Evolutionary conservation across 1,139 yeast genomes (phyloP).

Genomic region (Yamadazyma dushanensis): DNA sequence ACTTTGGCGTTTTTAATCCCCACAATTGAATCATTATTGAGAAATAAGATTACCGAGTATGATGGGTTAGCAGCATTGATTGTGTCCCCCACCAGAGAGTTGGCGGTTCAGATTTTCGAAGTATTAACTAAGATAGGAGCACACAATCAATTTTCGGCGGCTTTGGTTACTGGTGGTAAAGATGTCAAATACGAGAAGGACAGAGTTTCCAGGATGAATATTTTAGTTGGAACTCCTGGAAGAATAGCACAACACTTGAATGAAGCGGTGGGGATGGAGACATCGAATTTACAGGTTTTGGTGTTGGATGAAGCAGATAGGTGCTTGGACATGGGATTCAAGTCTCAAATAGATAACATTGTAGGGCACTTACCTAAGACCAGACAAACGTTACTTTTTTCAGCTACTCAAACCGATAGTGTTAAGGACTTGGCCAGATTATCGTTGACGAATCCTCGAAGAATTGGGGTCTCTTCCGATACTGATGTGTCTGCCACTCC

Average conservation of each 20-base stretch:
- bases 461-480: conserved; percentile 63
- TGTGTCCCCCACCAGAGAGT: conserved; percentile 90
- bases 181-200: conserved; percentile 87
- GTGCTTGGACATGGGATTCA: conserved; percentile 95
- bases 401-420: conserved; percentile 92
- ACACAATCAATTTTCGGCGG: conserved; percentile 82
- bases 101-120: conserved; percentile 92
- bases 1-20: conserved; percentile 92
- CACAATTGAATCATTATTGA: conserved; percentile 66
- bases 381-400: conserved; percentile 85
- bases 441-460: conserved; percentile 76
- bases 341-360: conserved; percentile 82
- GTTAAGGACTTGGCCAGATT: conserved; percentile 87
- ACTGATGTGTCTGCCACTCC: conserved; percentile 67
- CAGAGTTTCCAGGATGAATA: conserved; percentile 79
- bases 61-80: conserved; percentile 95
- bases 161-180: conserved; percentile 95
- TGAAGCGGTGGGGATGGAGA: conserved; percentile 84
- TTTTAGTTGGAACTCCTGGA: conserved; percentile 95
- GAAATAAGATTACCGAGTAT: conserved; percentile 76
- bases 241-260: conserved; percentile 92
- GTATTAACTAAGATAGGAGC: conserved; percentile 85
- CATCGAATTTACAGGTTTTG: conserved; percentile 74
- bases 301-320: conserved; percentile 97
- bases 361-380: conserved; percentile 78